phyloP scores from a whole-genome alignment of 129 eudicot species.

The Erigeron canadensis region DNA sequence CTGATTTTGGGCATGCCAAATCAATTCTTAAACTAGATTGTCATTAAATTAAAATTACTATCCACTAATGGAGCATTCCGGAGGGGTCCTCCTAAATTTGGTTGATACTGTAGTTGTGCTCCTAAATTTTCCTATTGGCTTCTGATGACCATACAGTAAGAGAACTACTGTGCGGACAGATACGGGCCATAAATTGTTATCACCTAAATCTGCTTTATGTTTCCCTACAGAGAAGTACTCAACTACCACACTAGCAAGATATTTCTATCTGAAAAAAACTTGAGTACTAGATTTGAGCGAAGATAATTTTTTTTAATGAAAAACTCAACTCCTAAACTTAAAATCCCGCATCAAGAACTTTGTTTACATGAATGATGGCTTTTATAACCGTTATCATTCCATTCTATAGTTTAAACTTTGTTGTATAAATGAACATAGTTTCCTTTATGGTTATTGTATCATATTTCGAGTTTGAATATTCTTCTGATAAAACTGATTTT shows the following conservation, averaged over 20 bases:
- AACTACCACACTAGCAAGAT: background rate
- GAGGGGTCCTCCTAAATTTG: conserved; percentile 60
- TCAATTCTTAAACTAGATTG: conserved; percentile 6
- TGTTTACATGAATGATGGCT: conserved; percentile 6
- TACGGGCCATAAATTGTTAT: conserved; percentile 62
- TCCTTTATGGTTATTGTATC: background rate
- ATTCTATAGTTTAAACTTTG: conserved; percentile 11
- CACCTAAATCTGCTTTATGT: conserved; percentile 4
- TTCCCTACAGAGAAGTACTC: background rate
- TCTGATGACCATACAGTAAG: conserved; percentile 79
- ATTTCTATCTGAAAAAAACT: background rate
- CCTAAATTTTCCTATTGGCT: conserved; percentile 60
- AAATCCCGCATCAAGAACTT: background rate
- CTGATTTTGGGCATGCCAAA: background rate
- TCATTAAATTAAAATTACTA: background rate
- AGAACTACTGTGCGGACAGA: conserved; percentile 82
- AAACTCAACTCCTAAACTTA: conserved; percentile 6
- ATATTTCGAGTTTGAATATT: conserved; percentile 1
- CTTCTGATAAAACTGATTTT: conserved; percentile 14
- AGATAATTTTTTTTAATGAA: background rate
- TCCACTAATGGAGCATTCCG: conserved; percentile 49
- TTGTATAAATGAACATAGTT: conserved; percentile 11
- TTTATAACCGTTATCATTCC: background rate
- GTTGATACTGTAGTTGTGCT: conserved; percentile 63
- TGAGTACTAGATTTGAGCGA: conserved; percentile 6